phyloP scores from a whole-genome alignment of 169 alveolate genomes.

The Plasmodium gallinaceum region DNA sequence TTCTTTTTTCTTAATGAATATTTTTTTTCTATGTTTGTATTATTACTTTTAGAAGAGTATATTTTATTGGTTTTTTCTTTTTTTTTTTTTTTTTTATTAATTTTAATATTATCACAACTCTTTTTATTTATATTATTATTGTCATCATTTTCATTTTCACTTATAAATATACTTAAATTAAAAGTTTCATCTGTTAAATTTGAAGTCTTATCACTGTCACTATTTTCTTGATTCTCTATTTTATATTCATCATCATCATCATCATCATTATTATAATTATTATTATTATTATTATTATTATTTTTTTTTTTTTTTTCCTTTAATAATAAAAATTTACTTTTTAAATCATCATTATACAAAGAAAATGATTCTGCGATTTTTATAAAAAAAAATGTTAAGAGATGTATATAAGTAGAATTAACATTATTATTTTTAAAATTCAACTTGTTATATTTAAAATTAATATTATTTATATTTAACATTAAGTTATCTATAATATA shows the following conservation, averaged over 20 bases:
- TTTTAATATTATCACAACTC: background rate
- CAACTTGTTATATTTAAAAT: slow-evolving; percentile 56
- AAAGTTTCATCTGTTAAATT: slow-evolving; percentile 17
- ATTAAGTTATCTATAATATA: slow-evolving; percentile 50
- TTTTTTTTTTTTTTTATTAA: background rate
- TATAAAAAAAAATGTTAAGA: slow-evolving; percentile 26
- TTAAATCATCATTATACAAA: slow-evolving; percentile 47
- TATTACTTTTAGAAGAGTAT: background rate
- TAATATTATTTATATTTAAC: slow-evolving; percentile 36
- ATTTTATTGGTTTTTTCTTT: background rate
- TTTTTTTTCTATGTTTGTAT: slow-evolving; percentile 1
- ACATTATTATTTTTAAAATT: slow-evolving; percentile 45
- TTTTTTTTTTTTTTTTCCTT: background rate
- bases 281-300: background rate
- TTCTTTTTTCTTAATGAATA: slow-evolving; percentile 36
- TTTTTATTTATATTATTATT: background rate
- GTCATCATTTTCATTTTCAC: slow-evolving; percentile 17
- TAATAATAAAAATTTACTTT: slow-evolving; percentile 14
- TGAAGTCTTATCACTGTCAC: background rate
- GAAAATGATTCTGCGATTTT: slow-evolving; percentile 63
- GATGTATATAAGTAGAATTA: slow-evolving; percentile 63
- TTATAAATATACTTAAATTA: slow-evolving; percentile 30
- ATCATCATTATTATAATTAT: background rate
- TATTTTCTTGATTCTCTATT: background rate
- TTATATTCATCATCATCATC: slow-evolving; percentile 2